phyloP scores from a whole-genome alignment of 345 rosid species.

The Populus tremula region DNA sequence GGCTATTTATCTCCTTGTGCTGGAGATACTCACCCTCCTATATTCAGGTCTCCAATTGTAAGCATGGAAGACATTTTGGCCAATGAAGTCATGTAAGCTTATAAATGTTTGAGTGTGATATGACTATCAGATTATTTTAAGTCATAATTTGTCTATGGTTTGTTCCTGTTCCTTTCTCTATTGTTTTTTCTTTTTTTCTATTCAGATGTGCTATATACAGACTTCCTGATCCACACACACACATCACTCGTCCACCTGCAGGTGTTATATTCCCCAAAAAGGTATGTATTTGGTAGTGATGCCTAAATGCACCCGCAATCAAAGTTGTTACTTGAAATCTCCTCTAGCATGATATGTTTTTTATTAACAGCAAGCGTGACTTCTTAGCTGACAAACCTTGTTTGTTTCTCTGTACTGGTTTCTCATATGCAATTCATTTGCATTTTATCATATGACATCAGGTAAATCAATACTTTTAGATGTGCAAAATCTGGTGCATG shows the following conservation, averaged over 20 bases:
- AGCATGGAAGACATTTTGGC: slow-evolving; percentile 82
- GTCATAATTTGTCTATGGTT: background rate
- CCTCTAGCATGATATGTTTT: background rate
- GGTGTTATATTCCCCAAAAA: slow-evolving; percentile 69
- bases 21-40: slow-evolving; percentile 71
- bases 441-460: background rate
- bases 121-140: background rate
- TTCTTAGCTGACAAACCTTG: background rate
- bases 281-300: slow-evolving; percentile 37
- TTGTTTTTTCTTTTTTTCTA: slow-evolving; percentile 7
- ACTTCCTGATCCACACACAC: slow-evolving; percentile 72
- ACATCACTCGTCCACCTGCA: slow-evolving; percentile 52
- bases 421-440: background rate
- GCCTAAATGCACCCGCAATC: background rate
- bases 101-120: background rate
- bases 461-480: background rate
- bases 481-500: background rate
- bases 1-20: slow-evolving; percentile 80
- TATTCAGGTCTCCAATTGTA: slow-evolving; percentile 70
- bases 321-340: background rate
- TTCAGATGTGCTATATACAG: slow-evolving; percentile 78
- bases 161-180: background rate
- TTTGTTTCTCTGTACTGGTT: background rate
- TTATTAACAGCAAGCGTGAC: background rate
- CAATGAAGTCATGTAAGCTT: slow-evolving; percentile 85